phyloP scores from a whole-genome alignment of 768 basidiomycete species.

The Rossbeevera mucosa region DNA sequence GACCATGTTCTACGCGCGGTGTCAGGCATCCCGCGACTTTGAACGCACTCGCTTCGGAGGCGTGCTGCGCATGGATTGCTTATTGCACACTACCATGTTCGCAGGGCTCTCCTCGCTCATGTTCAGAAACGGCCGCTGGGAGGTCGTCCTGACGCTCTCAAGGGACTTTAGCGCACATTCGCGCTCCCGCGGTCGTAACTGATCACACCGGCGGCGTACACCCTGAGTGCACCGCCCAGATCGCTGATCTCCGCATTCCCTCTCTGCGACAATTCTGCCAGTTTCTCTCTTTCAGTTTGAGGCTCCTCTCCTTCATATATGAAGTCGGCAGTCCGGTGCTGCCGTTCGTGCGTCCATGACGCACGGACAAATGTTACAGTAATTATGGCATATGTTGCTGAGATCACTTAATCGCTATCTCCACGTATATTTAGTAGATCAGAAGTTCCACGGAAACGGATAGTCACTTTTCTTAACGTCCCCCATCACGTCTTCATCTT shows the following conservation, averaged over 20 bases:
- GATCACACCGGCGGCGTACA: background rate
- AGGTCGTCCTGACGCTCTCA: conserved; percentile 42
- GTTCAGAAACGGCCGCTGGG: conserved; percentile 36
- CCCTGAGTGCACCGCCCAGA: background rate
- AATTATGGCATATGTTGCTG: conserved; percentile 13
- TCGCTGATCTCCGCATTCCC: background rate
- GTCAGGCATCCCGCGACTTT: conserved; percentile 36
- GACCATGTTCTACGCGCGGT: conserved; percentile 42
- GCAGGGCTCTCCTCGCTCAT: conserved; percentile 46
- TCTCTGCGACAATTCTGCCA: conserved; percentile 5
- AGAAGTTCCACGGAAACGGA: conserved; percentile 6
- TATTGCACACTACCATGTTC: conserved; percentile 46
- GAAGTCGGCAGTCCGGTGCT: conserved; percentile 10
- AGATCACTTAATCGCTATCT: conserved; percentile 1
- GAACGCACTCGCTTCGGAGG: conserved; percentile 36
- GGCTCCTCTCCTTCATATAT: background rate
- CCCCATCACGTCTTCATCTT: background rate
- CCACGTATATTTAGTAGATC: background rate
- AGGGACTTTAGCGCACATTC: conserved; percentile 24
- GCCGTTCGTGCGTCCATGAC: conserved; percentile 1
- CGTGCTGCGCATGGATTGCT: conserved; percentile 45
- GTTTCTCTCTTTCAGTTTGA: background rate
- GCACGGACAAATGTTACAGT: background rate
- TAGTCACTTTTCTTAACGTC: background rate
- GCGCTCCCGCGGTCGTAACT: background rate